Base-by-base conservation (phyloP, 805 yeast species). In the Zygosaccharomyces bailii region DNA sequence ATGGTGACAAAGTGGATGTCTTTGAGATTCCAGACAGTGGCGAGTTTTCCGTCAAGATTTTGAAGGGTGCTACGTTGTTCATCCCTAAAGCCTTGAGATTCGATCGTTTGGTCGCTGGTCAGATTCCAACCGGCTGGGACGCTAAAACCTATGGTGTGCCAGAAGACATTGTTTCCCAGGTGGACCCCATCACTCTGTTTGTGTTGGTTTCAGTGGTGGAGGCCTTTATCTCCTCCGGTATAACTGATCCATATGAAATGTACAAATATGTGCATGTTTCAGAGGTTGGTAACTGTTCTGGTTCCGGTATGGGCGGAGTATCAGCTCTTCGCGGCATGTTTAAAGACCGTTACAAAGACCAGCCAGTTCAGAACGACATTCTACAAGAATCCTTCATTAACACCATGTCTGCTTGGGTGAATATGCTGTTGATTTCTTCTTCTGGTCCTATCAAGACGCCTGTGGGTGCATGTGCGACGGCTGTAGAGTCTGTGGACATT, bases 261-360 rank as follows among this genome's bases (percentile, higher is more conserved):
- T 93, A 93, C 78, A 84, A 91, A 73, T 95, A 93, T 67, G 96
- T 95, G 40, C 99, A 93, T 69, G 95, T 93, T 46, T 89, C 98
- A 37, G 98, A 93, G 72, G 89, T 93, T 57, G 99, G 99, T 75
- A 95, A 91, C 79, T 90, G 98, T 78, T 85, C 96, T 39, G 99
- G 99, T 75, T 89, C 97, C 45, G 99, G 99, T 80, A 91, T 93
- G 96, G 99, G 99, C 72, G 99, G 99, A 84, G 95, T 91, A 60
- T 68, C 85, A 57, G 99, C 99, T 42, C 73, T 93, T 64, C 86
- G 95, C 69, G 97, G 96, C 59, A 93, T 93, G 98, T 93, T 89
- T 77, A 89, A 79, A 70, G 96, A 91, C 65, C 83, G 99, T 73
- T 93, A 77, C 74, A 73, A 79, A 57, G 99, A 93, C 67, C 76